Conservation (phyloP, 2,329 filamentous ascomycete species). For the Mollisiaceae sp. region DNA sequence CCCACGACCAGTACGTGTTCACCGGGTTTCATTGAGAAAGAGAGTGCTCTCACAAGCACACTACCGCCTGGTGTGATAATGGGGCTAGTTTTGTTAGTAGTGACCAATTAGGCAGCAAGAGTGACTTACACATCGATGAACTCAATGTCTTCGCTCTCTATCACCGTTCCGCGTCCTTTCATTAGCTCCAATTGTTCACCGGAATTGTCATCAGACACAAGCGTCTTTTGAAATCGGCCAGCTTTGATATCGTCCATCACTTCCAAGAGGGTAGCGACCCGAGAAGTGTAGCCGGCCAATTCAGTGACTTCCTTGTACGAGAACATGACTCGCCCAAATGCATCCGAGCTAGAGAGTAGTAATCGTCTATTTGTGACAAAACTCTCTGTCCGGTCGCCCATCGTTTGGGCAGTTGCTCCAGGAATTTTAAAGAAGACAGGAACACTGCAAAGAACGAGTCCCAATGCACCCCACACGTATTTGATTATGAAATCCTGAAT, state of each 20-base stretch:
- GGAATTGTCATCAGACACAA: conserved; percentile 85
- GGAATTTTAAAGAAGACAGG: conserved; percentile 96
- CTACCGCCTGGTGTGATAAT: conserved; percentile 98
- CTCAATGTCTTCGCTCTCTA: conserved; percentile 82
- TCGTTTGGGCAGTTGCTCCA: conserved; percentile 58
- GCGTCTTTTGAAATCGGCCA: conserved; percentile 93
- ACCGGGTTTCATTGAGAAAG: conserved; percentile 83
- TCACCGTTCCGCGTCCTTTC: conserved; percentile 77
- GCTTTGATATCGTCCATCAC: conserved; percentile 93
- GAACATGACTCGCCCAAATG: conserved; percentile 95
- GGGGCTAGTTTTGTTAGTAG: conserved; percentile 51
- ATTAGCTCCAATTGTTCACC: conserved; percentile 85
- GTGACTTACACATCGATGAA: conserved; percentile 73
- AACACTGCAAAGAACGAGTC: conserved; percentile 88
- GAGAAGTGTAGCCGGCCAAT: conserved; percentile 90
- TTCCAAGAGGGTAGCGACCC: conserved; percentile 86
- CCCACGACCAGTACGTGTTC: conserved; percentile 92
- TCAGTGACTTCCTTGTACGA: conserved; percentile 98
- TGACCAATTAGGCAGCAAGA: neutral
- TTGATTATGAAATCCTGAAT: conserved; percentile 90
- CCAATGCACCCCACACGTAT: conserved; percentile 97
- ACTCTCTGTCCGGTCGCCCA: conserved; percentile 74
- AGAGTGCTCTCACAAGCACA: conserved; percentile 82
- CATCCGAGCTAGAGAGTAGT: conserved; percentile 90
- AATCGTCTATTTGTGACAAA: conserved; percentile 95